Base-by-base conservation (phyloP, 192 early-diverging fungal genomes). In the Podila epigama region DNA sequence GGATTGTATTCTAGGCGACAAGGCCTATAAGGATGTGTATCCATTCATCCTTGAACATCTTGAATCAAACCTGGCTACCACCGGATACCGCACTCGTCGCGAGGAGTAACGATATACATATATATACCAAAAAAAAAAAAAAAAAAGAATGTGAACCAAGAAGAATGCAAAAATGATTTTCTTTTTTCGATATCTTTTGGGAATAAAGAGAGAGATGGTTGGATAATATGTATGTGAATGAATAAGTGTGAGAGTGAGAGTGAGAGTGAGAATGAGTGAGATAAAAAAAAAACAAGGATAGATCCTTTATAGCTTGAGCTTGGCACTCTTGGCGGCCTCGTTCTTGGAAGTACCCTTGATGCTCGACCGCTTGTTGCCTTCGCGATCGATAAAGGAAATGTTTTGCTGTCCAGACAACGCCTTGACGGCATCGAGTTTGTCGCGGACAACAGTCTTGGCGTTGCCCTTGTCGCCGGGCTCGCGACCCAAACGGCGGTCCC, bases 401-500 rank as follows among this genome's bases (percentile, higher is more conserved):
- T 68, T 68, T 66, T 77, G 68, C 34, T 77, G 72, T 53, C 72
- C 72, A 31, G 72, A 63, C 29, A 77, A 32, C 3, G 54, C 52
- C 60, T 77, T 77, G 72, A 77, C 72, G 0, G 72, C 72, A 64
- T 77, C 72, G 65, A 77, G 57, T 66, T 77, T 77, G 72, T 77
- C 72, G 59, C 72, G 72, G n/a, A 77, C 72, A 58, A 77, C 63
- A 2, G 72, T 77, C 72, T 77, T 77, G 39, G 72, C 37, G 44
- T 77, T 77, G 60, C 72, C 72, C 66, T 77, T 77, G 72, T 77
- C 72, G 39, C 72, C 72, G 34, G 53, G 54, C 55, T 77, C 42
- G 52, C 72, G 65, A 8, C 72, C 72, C 65, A 77, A 63, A 42
- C 72, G 53, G 64, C 72, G 65, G 60, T 77, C 72, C 55, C 39